These are phyloP conservation scores for Sugiyamaella pinicola DNA, from an alignment of 1,139 yeast species.

Conservation along the genomic window DNA sequence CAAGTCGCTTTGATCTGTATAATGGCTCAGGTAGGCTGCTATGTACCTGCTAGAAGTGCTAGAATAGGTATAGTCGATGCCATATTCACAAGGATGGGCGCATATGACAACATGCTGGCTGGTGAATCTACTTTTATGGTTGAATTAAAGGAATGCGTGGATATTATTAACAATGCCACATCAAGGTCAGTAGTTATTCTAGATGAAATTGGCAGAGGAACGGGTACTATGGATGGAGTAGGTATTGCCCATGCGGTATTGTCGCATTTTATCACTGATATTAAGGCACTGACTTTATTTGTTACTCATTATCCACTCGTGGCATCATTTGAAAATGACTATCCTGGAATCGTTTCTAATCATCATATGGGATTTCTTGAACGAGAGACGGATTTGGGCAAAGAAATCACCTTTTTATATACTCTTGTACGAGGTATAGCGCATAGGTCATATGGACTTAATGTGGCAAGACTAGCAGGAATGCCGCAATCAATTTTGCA, in stretches of 20 bases:
- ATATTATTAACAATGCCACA: slow-evolving; percentile 55
- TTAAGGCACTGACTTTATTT: slow-evolving; percentile 64
- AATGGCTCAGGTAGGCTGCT: slow-evolving; percentile 91
- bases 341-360: slow-evolving; percentile 51
- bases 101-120: slow-evolving; percentile 64
- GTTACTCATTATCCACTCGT: slow-evolving; percentile 88
- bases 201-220: slow-evolving; percentile 73
- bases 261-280: slow-evolving; percentile 55
- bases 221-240: slow-evolving; percentile 88
- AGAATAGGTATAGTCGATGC: slow-evolving; percentile 61
- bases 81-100: slow-evolving; percentile 62
- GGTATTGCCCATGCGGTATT: slow-evolving; percentile 81
- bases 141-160: slow-evolving; percentile 67
- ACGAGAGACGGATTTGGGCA: slow-evolving; percentile 30
- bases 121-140: slow-evolving; percentile 79
- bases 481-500: slow-evolving; percentile 38
- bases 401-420: slow-evolving; percentile 38
- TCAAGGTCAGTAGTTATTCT: slow-evolving; percentile 57
- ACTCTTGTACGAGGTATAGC: slow-evolving; percentile 41
- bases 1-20: slow-evolving; percentile 62
- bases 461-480: slow-evolving; percentile 44
- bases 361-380: slow-evolving; percentile 78
- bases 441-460: slow-evolving; percentile 42
- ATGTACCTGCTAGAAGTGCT: slow-evolving; percentile 67
- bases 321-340: slow-evolving; percentile 52